These are phyloP conservation scores for Xylariaceae sp. DNA, from an alignment of 2,329 filamentous ascomycete genomes.

Conservation along the genomic window DNA sequence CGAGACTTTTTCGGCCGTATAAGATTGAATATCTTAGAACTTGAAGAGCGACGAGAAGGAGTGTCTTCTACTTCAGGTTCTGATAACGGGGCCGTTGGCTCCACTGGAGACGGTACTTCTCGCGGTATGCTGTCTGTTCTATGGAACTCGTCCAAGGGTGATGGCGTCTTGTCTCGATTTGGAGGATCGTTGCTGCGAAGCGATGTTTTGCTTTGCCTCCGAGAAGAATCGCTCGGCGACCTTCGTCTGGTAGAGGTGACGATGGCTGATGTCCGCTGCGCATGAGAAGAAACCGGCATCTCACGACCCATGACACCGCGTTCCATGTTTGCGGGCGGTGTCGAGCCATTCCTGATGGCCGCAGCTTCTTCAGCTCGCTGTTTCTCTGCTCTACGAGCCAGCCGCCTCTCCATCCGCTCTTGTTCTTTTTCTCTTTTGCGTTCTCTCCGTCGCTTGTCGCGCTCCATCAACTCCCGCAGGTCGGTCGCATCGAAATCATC, in stretches of 20 bases:
- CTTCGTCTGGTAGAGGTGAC: constrained; percentile 55
- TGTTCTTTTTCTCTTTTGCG: constrained; percentile 66
- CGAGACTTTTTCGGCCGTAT: constrained; percentile 44
- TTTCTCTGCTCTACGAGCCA: constrained; percentile 65
- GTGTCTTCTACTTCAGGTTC: constrained; percentile 11
- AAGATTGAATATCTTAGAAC: constrained; percentile 34
- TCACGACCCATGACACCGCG: constrained; percentile 59
- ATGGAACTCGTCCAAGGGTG: constrained; percentile 44
- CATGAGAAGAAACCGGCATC: constrained; percentile 48
- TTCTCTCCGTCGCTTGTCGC: constrained; percentile 77
- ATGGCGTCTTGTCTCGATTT: constrained; percentile 20
- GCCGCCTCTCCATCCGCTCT: constrained; percentile 60
- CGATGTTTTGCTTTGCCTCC: constrained; percentile 27
- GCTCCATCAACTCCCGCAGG: constrained; percentile 82
- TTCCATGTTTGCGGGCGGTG: constrained; percentile 54
- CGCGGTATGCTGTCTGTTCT: constrained; percentile 45
- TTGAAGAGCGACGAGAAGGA: constrained; percentile 26
- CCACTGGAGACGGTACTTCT: constrained; percentile 21
- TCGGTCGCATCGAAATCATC: constrained; percentile 82
- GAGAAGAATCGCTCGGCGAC: constrained; percentile 35
- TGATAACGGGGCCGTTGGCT: constrained; percentile 8
- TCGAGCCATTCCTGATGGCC: constrained; percentile 47
- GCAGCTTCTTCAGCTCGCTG: constrained; percentile 57
- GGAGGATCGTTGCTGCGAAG: constrained; percentile 17
- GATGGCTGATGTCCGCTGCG: constrained; percentile 51